Evolutionary conservation across 768 basidiomycete genomes (phyloP), one percentile per base, ranked within the genome.

Genomic region (Russula sp.): DNA sequence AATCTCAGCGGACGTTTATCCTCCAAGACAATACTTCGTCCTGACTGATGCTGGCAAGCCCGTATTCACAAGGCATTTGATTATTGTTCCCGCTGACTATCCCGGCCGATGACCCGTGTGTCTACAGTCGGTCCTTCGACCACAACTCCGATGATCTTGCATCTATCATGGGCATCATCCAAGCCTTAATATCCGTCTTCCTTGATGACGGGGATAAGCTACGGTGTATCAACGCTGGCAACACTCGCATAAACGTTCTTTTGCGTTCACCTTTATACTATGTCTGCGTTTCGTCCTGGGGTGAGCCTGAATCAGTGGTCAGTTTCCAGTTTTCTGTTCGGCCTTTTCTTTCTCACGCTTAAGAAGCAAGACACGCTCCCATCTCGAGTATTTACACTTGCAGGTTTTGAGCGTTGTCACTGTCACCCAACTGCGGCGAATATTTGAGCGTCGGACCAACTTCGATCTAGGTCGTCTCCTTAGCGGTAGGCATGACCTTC

Each of bases 1-100:
- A 45, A 57, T 18, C 39, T 50, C 50, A 68, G 67, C 48, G 47
- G 64, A 71, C n/a, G 64, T 63, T 14, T 74, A 73, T 68, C 75
- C 78, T 55, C 83, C 81, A 25, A 80, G 94, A 56, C 84, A 92
- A 70, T 99, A 98, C 72, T 97, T 90, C 70, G 83, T 98, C 16
- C 79, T 98, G 20, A 98, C 95, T 0, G 86, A 95, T 64, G 97
- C 97, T 35, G 97, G 97, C 34, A 98, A 99, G 73, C 95, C 95
- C n/a, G 94, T 99, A 11, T 99, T 90, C 70, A 79, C 85, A 46
- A 92, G 90, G 94, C 90, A 61, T 77, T 67, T 42, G 13, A n/a
- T 58, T 34, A 57, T 29, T 50, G 34, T 43, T 59, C n/a, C 41
- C 13, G 7, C 35, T 56, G 45, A 55, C 46, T 36, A 35, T 39